phyloP scores from a whole-genome alignment of 352 stramenopile species.

The Pythium graminicola region DNA sequence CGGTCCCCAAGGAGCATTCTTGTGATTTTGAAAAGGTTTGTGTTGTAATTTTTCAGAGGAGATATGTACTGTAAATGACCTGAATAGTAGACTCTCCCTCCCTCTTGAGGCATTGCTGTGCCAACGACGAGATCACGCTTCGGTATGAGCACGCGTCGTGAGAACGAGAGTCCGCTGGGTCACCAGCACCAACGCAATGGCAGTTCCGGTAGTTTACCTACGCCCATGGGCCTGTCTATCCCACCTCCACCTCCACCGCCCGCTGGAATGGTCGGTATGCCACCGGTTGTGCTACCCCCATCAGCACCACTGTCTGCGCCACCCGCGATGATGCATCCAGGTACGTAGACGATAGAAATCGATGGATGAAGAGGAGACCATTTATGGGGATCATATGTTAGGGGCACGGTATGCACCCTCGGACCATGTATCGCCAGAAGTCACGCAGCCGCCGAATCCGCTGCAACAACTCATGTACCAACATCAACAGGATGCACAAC shows the following conservation, averaged over 20 bases:
- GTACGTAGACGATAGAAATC: slow-evolving; percentile 3
- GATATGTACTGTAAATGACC: background rate
- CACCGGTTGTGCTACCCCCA: slow-evolving; percentile 20
- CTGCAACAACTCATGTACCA: slow-evolving; percentile 63
- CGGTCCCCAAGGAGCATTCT: slow-evolving; percentile 1
- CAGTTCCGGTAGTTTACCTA: slow-evolving; percentile 2
- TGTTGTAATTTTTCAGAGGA: slow-evolving; percentile 18
- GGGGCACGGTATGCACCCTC: slow-evolving; percentile 44
- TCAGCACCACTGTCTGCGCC: slow-evolving; percentile 11
- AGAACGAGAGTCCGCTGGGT: slow-evolving; percentile 20
- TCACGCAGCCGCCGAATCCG: slow-evolving; percentile 59
- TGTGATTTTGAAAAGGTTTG: slow-evolving; percentile 12
- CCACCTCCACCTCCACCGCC: slow-evolving; percentile 16
- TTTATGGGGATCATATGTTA: no score
- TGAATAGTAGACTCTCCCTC: background rate
- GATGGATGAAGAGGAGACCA: no score
- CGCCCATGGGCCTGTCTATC: slow-evolving; percentile 7
- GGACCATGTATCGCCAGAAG: slow-evolving; percentile 51
- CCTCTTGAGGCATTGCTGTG: background rate
- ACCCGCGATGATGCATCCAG: slow-evolving; percentile 12
- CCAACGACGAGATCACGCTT: background rate
- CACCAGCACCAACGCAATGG: slow-evolving; percentile 12
- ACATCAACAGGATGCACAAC: slow-evolving; percentile 30
- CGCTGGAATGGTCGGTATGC: slow-evolving; percentile 18
- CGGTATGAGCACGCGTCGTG: slow-evolving; percentile 19